phyloP scores from a whole-genome alignment of 768 basidiomycete genomes.

The Lactarius deliciosus region DNA sequence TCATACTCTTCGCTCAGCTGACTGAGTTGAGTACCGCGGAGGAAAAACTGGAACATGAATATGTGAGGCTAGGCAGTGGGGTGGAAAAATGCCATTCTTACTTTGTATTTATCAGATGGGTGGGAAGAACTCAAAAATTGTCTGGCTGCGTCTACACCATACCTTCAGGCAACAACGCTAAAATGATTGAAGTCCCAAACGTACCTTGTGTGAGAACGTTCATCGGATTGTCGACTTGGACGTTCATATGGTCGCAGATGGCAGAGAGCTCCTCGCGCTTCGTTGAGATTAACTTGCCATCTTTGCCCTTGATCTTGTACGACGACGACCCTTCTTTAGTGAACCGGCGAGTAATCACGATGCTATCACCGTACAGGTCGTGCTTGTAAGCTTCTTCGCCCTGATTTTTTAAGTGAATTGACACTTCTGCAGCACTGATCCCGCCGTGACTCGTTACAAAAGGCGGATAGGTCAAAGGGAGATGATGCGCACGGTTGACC shows the following conservation, averaged over 20 bases:
- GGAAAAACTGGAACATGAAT: slow-evolving; percentile 63
- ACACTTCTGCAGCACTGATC: slow-evolving; percentile 67
- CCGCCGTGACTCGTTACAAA: slow-evolving; percentile 12
- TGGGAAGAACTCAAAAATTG: slow-evolving; percentile 85
- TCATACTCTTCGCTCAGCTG: slow-evolving; percentile 89
- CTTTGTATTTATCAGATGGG: slow-evolving; percentile 86
- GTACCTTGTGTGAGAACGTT: slow-evolving; percentile 87
- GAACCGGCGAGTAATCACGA: slow-evolving; percentile 81
- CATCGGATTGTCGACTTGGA: slow-evolving; percentile 96
- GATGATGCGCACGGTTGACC: slow-evolving; percentile 64
- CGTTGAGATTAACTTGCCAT: slow-evolving; percentile 63
- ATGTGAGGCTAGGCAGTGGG: slow-evolving; percentile 10
- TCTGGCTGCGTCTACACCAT: slow-evolving; percentile 22
- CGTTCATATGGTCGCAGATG: slow-evolving; percentile 94
- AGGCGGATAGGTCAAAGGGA: background rate
- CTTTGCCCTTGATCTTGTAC: slow-evolving; percentile 81
- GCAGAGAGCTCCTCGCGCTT: slow-evolving; percentile 83
- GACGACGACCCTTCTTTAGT: slow-evolving; percentile 68
- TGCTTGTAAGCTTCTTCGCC: slow-evolving; percentile 88
- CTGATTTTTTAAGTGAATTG: slow-evolving; percentile 81
- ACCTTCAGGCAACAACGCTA: background rate
- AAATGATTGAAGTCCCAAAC: slow-evolving; percentile 7
- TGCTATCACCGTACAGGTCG: slow-evolving; percentile 82
- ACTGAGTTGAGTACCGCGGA: slow-evolving; percentile 86
- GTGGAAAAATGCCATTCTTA: slow-evolving; percentile 35